Base-by-base conservation (phyloP, 257 asterid genomes). In the Verbascum thapsus region DNA sequence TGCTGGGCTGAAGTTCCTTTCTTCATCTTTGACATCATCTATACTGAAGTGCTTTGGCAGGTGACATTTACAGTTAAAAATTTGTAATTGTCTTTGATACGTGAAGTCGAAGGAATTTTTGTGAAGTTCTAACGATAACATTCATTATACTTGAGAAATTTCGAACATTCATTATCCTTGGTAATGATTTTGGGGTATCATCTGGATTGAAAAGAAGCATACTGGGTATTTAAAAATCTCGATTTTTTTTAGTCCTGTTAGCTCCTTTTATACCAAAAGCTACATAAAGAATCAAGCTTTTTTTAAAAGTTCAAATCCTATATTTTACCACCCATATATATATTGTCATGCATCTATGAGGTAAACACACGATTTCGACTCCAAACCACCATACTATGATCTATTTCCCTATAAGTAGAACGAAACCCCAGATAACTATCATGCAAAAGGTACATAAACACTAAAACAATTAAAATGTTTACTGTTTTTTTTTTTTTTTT, bases 1-100 rank as follows among this genome's bases (percentile, higher is more conserved):
- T 47, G 54, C 95, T 34, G 98, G 98, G 72, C 72, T 91, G 74
- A 91, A 86, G 83, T 91, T 91, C 72, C 60, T 91, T 50, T 68
- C 91, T 16, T 86, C 98, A 10, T 91, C 95, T 41, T 71, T 88
- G 80, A 80, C 87, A 16, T 83, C 96, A 41, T 71, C 95, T 15
- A 26, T 88, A 18, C 22, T 80, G 72, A 86, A 66, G 73, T 86
- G 94, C 81, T 82, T 91, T 53, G 98, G 96, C 64, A 79, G 94
- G 72, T 88, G 85, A 88, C 72, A 34, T 11, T 56, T 19, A 18
- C 66, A 55, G 16, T 13, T 34, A 23, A 30, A 20, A 12, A 38
- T 44, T 40, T 37, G 55, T 57, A 44, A 42, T 68, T 48, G 38
- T 30, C 26, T 44, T 15, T 63, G 19, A 23, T 8, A 38, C 32